Conservation (phyloP, 208 protist genomes). For the Leishmania arabica region DNA sequence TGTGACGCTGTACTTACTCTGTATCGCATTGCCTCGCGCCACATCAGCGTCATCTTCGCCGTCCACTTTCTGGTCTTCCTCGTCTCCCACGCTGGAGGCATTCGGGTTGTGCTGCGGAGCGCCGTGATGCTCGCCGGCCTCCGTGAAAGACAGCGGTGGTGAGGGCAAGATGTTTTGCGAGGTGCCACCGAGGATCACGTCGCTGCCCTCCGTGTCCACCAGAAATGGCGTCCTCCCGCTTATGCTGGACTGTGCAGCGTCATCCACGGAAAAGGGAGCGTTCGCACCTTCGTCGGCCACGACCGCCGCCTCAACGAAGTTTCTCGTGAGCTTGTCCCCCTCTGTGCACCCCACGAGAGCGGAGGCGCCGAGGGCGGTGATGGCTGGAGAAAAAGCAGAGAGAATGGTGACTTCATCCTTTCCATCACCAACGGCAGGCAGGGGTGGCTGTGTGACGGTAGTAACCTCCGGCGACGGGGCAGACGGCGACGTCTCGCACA, state of each 20-base stretch:
- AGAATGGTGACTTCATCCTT: not conserved
- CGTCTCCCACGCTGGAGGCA: not conserved
- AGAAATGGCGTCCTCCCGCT: not conserved
- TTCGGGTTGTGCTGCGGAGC: not conserved
- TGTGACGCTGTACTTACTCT: conserved; percentile 28
- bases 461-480: not conserved
- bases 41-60: conserved; percentile 3
- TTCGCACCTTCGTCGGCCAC: not conserved
- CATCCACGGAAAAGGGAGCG: not conserved
- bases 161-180: conserved; percentile 10
- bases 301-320: not conserved
- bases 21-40: conserved; percentile 8
- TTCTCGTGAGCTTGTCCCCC: not conserved
- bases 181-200: conserved; percentile 7
- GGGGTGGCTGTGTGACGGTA: not conserved
- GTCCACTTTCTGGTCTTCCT: not conserved
- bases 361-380: not conserved
- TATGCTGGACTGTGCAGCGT: not conserved
- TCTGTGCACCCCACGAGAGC: too few species aligned
- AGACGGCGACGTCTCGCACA: not conserved
- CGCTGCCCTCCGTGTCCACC: not conserved
- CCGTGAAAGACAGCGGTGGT: not conserved
- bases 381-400: not conserved
- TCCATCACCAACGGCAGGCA: not conserved
- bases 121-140: not conserved